These are phyloP conservation scores for Nakazawaea pomicola DNA, from an alignment of 805 yeast species.

Conservation along the genomic window DNA sequence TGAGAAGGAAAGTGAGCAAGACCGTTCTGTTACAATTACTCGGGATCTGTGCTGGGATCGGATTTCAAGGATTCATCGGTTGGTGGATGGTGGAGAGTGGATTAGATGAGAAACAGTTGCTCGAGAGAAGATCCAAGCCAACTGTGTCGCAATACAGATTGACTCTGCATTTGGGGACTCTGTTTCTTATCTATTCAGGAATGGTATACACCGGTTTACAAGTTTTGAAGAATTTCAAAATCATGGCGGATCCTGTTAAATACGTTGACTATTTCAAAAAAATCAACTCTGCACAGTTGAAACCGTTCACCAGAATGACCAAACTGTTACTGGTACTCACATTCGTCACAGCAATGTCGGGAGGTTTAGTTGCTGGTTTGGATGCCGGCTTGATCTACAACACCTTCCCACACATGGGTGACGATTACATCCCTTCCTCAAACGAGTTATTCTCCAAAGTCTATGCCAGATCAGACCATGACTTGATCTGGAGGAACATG, in stretches of 20 bases:
- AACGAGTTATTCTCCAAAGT: conserved; percentile 73
- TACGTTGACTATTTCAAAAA: conserved; percentile 51
- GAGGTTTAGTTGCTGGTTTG: conserved; percentile 96
- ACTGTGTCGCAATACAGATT: conserved; percentile 94
- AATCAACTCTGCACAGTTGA: conserved; percentile 57
- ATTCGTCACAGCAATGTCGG: conserved; percentile 91
- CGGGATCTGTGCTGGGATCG: conserved; percentile 73
- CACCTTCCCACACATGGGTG: conserved; percentile 97
- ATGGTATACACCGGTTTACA: conserved; percentile 90
- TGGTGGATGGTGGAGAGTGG: conserved; percentile 99
- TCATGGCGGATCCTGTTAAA: conserved; percentile 58
- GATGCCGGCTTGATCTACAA: conserved; percentile 97
- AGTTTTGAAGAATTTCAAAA: conserved; percentile 67
- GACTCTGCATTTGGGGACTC: conserved; percentile 92
- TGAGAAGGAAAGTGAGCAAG: conserved; percentile 56
- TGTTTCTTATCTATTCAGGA: conserved; percentile 80
- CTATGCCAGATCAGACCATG: conserved; percentile 64
- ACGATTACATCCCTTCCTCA: conserved; percentile 66
- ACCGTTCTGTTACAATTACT: conserved; percentile 64
- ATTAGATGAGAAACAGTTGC: conserved; percentile 71
- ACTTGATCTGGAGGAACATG: conserved; percentile 85
- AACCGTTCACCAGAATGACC: conserved; percentile 51
- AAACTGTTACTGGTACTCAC: conserved; percentile 60
- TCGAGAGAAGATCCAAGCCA: conserved; percentile 86
- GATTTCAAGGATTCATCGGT: conserved; percentile 92